Conservation (phyloP, 2,329 filamentous ascomycete genomes). For the Claviceps arundinis region DNA sequence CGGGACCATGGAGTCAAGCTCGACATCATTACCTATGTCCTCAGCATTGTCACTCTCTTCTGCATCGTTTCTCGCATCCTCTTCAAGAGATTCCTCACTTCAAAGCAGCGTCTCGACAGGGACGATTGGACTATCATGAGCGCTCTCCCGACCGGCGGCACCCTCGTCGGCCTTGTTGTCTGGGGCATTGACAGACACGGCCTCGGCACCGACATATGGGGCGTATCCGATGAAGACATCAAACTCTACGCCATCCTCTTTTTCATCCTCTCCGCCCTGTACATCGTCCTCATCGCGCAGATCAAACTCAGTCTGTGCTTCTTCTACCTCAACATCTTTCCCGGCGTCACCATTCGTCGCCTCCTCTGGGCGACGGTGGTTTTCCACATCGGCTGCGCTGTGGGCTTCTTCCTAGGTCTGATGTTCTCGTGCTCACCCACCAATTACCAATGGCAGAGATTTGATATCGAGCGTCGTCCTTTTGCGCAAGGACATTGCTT, state of each 20-base stretch:
- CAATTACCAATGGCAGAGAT: slow-evolving; percentile 25
- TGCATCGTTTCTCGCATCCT: slow-evolving; percentile 8
- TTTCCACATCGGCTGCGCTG: slow-evolving; percentile 17
- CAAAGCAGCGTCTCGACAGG: slow-evolving; percentile 16
- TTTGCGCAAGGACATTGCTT: neutral
- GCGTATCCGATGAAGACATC: neutral
- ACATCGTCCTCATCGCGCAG: slow-evolving; percentile 23
- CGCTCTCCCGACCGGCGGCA: slow-evolving; percentile 10
- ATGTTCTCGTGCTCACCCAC: slow-evolving; percentile 27
- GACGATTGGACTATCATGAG: slow-evolving; percentile 19
- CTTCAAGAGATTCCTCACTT: slow-evolving; percentile 15
- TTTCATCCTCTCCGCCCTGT: slow-evolving; percentile 21
- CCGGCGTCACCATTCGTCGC: slow-evolving; percentile 14
- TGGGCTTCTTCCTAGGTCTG: slow-evolving; percentile 18
- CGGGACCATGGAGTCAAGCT: neutral
- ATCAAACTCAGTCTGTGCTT: slow-evolving; percentile 28
- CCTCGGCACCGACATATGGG: slow-evolving; percentile 11
- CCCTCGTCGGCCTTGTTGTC: slow-evolving; percentile 11
- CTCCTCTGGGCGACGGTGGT: slow-evolving; percentile 20
- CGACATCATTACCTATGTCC: neutral
- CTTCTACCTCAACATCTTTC: slow-evolving; percentile 32
- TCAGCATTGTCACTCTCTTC: slow-evolving; percentile 7
- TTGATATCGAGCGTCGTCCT: neutral
- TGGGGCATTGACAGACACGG: slow-evolving; percentile 12
- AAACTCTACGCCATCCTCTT: slow-evolving; percentile 21